Conservation (phyloP, 805 yeast species). For the Lipomyces spencermartinsiae region DNA sequence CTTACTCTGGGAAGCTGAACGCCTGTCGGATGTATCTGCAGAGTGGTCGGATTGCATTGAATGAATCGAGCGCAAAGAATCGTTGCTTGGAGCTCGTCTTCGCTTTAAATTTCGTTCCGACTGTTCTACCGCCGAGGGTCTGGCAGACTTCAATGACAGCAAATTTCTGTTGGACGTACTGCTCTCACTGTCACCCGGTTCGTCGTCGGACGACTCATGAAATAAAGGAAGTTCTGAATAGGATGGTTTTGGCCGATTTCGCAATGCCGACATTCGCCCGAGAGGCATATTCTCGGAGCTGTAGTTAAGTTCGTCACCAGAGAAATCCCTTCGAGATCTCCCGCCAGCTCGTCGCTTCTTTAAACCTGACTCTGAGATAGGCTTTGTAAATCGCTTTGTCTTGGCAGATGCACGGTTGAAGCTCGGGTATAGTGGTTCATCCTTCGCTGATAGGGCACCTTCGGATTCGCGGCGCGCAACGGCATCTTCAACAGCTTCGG, state of each 20-base stretch:
- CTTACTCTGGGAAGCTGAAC: background rate
- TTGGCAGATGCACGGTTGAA: too few relatives aligned
- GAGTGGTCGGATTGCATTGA: background rate
- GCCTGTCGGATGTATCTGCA: background rate
- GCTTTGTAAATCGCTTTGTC: background rate
- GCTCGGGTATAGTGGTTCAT: background rate
- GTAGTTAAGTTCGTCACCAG: background rate
- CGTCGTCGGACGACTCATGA: background rate
- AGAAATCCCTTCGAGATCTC: background rate
- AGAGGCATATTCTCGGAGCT: background rate
- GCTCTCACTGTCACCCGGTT: background rate
- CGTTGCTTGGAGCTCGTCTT: background rate
- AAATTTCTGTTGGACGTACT: background rate
- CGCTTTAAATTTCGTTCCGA: slow-evolving; percentile 1
- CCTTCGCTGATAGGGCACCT: background rate
- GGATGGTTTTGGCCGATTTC: background rate
- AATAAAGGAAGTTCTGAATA: background rate
- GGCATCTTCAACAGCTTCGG: background rate
- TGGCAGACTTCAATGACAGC: background rate
- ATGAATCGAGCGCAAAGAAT: background rate
- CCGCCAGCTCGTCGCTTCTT: background rate
- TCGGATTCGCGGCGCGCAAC: too few relatives aligned
- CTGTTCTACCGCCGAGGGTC: background rate
- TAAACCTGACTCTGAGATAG: background rate
- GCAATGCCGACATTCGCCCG: background rate